These are phyloP conservation scores for Mycena kentingensis DNA, from an alignment of 768 basidiomycete species.

Conservation along the genomic window DNA sequence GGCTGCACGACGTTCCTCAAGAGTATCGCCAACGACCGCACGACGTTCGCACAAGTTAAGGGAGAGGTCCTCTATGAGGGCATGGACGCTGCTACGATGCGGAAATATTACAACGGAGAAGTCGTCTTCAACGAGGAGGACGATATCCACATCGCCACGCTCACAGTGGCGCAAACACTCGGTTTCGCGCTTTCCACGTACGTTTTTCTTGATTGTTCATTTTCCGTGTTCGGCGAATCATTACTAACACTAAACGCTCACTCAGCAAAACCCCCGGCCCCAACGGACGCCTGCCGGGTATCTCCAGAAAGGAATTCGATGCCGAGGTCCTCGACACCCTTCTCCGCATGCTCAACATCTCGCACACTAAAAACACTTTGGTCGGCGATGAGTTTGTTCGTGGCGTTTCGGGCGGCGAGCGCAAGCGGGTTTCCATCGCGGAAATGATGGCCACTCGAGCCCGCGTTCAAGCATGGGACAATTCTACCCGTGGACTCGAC, in stretches of 20 bases:
- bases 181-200: constrained; percentile 66
- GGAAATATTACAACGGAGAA: constrained; percentile 74
- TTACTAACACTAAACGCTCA: constrained; percentile 4
- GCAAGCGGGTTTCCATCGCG: constrained; percentile 79
- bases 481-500: constrained; percentile 78
- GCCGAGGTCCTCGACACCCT: constrained; percentile 59
- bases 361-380: constrained; percentile 75
- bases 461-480: constrained; percentile 82
- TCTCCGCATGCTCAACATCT: constrained; percentile 80
- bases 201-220: constrained; percentile 16
- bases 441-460: constrained; percentile 87
- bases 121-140: constrained; percentile 83
- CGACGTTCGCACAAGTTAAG: constrained; percentile 59
- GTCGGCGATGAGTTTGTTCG: constrained; percentile 88
- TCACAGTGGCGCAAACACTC: constrained; percentile 80
- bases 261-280: constrained; percentile 69
- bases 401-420: constrained; percentile 78
- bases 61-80: constrained; percentile 86
- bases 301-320: constrained; percentile 61
- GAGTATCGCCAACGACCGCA: constrained; percentile 74
- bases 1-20: constrained; percentile 90
- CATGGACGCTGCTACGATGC: constrained; percentile 74
- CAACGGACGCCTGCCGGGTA: constrained; percentile 67
- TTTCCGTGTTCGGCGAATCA: background rate
- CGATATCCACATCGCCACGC: constrained; percentile 79